Percentiles rank a stretch among this genome's conserved stretches.
These are phyloP conservation scores for Fusarium napiforme DNA, from an alignment of 2,329 filamentous ascomycete species.

Conservation along the genomic window DNA sequence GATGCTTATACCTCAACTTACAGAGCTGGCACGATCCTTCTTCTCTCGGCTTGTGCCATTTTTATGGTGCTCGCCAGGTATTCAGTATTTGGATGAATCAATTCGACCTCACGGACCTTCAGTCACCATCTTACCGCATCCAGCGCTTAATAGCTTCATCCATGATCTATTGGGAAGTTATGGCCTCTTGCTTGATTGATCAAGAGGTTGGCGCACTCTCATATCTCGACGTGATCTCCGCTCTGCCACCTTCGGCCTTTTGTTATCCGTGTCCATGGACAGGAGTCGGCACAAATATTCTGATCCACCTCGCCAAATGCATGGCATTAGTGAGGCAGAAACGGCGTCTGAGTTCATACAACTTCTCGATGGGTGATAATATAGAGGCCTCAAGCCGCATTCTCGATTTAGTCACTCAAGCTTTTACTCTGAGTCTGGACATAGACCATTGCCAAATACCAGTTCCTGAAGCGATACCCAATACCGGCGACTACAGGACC, in stretches of 20 bases:
- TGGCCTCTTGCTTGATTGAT: constrained; percentile 27
- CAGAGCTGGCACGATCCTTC: constrained; percentile 31
- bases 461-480: background rate
- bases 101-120: background rate
- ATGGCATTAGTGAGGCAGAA: background rate
- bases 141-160: constrained; percentile 23
- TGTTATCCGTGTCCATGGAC: constrained; percentile 28
- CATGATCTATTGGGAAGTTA: constrained; percentile 35
- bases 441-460: background rate
- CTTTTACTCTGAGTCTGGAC: background rate
- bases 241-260: background rate
- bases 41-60: constrained; percentile 11
- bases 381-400: no score
- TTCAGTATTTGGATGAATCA: constrained; percentile 20
- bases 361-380: rapidly evolving
- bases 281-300: constrained; percentile 11
- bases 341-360: background rate
- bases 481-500: background rate
- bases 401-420: background rate
- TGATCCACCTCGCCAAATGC: constrained; percentile 14
- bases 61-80: constrained; percentile 16
- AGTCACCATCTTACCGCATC: background rate
- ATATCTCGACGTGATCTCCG: constrained; percentile 16
- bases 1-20: background rate
- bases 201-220: constrained; percentile 10